Base-by-base conservation (phyloP, 1,284 basidiomycete species). In the Leccinum griseonigrum region DNA sequence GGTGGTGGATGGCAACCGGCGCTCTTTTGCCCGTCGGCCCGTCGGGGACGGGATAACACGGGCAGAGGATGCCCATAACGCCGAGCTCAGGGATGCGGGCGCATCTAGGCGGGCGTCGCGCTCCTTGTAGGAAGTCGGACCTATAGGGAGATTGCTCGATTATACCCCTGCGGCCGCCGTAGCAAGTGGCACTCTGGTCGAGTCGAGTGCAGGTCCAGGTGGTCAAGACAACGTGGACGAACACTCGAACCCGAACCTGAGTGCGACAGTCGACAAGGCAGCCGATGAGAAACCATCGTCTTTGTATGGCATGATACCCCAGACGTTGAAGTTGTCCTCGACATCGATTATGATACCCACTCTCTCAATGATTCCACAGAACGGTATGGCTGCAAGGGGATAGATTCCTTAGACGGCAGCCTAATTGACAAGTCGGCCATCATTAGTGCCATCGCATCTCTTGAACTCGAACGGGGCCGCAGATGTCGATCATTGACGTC, bases 361-460 rank as follows among this genome's bases (percentile, higher is more conserved):
- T 76, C 76, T 54, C 67, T 69, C 56, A 3, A 32, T 32, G 6
- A 50, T 50, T 16, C n/a, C 56, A 14, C 58, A 38, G 0, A 59
- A 58, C 4, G 54, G 58, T 5, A 63, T 60, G 14, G 58, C 55
- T 0, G 28, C 77, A 72, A 69, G 83, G n/a, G 64, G 13, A 79
- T 79, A 9, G 83, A 78, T 65, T 85, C 82, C 7, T 83, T 81
- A 6, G 81, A 83, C 50, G 81, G 81, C 2, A 83, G 82, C 59
- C 75, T 80, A n/a, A 74, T 74, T 3, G 77, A 79, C 40, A 78
- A 77, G 60, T 66, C 81, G 1, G 73, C 71, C 54, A 74, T 78
- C 51, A 72, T 72, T n/a, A 69, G 74, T 32, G 67, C 66, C 22
- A 60, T 76, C 8, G 50, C 58, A 16, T 54, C 59, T 31, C 43